phyloP scores from a whole-genome alignment of 108 stramenopile genomes.

The Epipyxis sp. region DNA sequence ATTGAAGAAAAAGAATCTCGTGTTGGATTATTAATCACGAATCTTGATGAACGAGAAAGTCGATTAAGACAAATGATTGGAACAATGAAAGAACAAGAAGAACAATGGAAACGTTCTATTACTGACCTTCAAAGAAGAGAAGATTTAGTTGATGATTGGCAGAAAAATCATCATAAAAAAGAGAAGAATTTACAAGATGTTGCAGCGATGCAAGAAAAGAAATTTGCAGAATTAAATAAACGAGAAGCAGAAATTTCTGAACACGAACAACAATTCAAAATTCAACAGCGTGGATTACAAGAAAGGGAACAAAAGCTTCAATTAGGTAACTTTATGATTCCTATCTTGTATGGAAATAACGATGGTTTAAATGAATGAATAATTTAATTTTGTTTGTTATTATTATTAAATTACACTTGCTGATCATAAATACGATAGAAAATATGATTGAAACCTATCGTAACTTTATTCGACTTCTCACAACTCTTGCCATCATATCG shows the following conservation, averaged over 20 bases:
- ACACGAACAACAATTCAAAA: slow-evolving; percentile 3
- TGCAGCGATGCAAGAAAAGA: not conserved
- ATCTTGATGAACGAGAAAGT: slow-evolving; percentile 10
- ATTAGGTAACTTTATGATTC: too few species aligned
- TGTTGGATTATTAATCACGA: slow-evolving; percentile 1
- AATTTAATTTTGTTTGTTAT: too few species aligned
- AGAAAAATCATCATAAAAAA: not conserved
- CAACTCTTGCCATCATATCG: too few species aligned
- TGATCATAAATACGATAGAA: too few species aligned
- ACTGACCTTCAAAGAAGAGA: slow-evolving; percentile 12
- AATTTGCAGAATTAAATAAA: slow-evolving; percentile 9
- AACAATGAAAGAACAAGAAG: slow-evolving; percentile 8
- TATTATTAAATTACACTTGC: too few species aligned
- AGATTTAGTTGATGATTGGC: slow-evolving; percentile 31
- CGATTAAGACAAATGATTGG: not conserved
- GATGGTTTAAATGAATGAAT: too few species aligned
- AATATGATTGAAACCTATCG: too few species aligned
- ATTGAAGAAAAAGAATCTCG: slow-evolving; percentile 24
- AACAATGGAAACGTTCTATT: slow-evolving; percentile 29
- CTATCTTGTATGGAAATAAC: too few species aligned
- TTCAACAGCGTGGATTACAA: not conserved
- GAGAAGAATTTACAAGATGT: slow-evolving; percentile 26
- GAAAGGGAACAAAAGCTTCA: slow-evolving; percentile 23
- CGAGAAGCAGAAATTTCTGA: not conserved
- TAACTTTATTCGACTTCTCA: too few species aligned